Conservation (phyloP, 768 basidiomycete species). For the Scleroderma bovista region DNA sequence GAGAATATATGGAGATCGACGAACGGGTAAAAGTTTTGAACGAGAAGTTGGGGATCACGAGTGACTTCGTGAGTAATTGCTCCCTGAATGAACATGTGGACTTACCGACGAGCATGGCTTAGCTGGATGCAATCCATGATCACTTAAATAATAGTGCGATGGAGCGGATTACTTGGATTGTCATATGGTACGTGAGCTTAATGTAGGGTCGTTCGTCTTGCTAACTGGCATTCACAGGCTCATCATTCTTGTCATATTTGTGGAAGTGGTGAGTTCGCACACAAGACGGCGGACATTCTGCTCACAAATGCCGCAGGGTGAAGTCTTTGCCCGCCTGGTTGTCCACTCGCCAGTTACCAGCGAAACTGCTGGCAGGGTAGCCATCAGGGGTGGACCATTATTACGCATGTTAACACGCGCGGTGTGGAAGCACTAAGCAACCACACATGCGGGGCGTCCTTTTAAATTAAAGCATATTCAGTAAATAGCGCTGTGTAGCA, state of each 20-base stretch:
- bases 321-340: constrained; percentile 70
- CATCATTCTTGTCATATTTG: constrained; percentile 85
- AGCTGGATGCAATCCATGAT: constrained; percentile 91
- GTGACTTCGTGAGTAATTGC: constrained; percentile 67
- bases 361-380: neutral
- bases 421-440: constrained; percentile 15
- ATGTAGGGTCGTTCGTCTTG: constrained; percentile 39
- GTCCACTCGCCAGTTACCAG: constrained; percentile 40
- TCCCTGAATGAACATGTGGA: neutral
- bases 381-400: constrained; percentile 8
- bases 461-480: neutral
- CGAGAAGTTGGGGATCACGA: constrained; percentile 81
- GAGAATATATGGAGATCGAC: constrained; percentile 93
- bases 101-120: neutral
- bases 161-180: constrained; percentile 83
- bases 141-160: constrained; percentile 87
- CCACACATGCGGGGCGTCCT: neutral
- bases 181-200: constrained; percentile 50
- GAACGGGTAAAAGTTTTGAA: constrained; percentile 79
- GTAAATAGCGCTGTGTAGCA: neutral
- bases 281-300: neutral
- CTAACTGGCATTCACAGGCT: constrained; percentile 43
- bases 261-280: constrained; percentile 59
- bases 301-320: constrained; percentile 51
- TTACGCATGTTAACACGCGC: constrained; percentile 39